Conservation (phyloP, 1,284 basidiomycete genomes). For the Puccinia triticina region DNA sequence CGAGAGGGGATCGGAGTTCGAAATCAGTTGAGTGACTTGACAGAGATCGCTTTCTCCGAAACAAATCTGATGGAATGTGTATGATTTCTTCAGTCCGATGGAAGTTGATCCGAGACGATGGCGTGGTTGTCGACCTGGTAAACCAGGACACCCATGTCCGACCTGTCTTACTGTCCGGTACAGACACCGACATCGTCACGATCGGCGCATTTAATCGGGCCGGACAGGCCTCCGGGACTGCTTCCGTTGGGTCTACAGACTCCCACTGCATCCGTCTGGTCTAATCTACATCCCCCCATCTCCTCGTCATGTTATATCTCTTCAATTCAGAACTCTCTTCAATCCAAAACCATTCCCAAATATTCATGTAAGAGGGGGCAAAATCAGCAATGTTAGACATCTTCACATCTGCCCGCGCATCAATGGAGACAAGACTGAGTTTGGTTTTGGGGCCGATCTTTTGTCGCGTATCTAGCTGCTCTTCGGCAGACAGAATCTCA, state of each 20-base stretch:
- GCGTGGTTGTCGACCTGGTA: slow-evolving; percentile 27
- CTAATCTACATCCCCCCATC: not conserved
- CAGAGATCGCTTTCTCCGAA: not conserved
- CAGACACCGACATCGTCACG: not conserved
- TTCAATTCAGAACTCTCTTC: not conserved
- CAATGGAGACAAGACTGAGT: no score
- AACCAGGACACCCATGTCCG: not conserved
- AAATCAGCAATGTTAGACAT: no score
- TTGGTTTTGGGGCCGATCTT: no score
- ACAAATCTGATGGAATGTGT: not conserved
- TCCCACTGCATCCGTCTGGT: not conserved
- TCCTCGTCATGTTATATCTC: not conserved
- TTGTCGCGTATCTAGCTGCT: no score
- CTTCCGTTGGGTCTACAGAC: not conserved
- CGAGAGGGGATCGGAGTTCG: slow-evolving; percentile 33
- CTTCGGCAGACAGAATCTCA: no score
- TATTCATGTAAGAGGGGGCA: no score
- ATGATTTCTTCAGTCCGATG: slow-evolving; percentile 42
- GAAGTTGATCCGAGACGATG: slow-evolving; percentile 50
- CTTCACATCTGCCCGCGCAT: no score
- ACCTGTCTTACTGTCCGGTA: not conserved
- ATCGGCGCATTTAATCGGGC: not conserved
- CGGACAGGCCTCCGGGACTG: not conserved
- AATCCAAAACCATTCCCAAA: not conserved
- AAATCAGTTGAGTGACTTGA: slow-evolving; percentile 45